These are phyloP conservation scores for Hypericum androsaemum DNA, from an alignment of 345 rosid species.

Conservation along the genomic window DNA sequence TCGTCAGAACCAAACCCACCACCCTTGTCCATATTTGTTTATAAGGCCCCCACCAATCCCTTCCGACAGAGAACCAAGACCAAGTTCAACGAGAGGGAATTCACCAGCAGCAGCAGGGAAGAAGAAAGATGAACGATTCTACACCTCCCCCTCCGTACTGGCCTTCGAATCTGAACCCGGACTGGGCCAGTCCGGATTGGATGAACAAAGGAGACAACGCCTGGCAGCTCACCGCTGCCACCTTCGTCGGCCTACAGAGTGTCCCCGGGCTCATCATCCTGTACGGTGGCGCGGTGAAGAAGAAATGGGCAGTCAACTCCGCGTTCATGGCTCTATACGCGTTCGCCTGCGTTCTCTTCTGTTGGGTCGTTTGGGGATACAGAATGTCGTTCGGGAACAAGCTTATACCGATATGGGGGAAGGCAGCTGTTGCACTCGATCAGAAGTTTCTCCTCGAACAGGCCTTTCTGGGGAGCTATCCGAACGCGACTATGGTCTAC, in stretches of 20 bases:
- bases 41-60: no score
- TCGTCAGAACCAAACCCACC: no score
- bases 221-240: constrained; percentile 35
- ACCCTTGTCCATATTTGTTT: no score
- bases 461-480: constrained; percentile 14
- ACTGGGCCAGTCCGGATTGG: constrained; percentile 20
- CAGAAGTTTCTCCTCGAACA: constrained; percentile 12
- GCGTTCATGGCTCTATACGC: constrained; percentile 35
- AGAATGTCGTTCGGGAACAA: constrained; percentile 22
- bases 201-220: constrained; percentile 33
- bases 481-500: constrained; percentile 29
- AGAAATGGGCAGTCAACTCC: constrained; percentile 36
- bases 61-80: no score
- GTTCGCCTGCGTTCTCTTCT: constrained; percentile 30
- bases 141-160: no score
- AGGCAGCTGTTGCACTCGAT: constrained; percentile 12
- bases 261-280: constrained; percentile 30
- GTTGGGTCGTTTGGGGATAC: constrained; percentile 35
- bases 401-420: constrained; percentile 21
- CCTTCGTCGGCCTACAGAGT: constrained; percentile 30
- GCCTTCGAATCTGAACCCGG: constrained; percentile 13
- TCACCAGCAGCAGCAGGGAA: no score
- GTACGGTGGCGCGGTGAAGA: constrained; percentile 34
- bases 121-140: no score
- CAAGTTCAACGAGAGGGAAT: no score